Evolutionary conservation across 139 green algal species (phyloP).

Genomic region (Asterochloris sp.): DNA sequence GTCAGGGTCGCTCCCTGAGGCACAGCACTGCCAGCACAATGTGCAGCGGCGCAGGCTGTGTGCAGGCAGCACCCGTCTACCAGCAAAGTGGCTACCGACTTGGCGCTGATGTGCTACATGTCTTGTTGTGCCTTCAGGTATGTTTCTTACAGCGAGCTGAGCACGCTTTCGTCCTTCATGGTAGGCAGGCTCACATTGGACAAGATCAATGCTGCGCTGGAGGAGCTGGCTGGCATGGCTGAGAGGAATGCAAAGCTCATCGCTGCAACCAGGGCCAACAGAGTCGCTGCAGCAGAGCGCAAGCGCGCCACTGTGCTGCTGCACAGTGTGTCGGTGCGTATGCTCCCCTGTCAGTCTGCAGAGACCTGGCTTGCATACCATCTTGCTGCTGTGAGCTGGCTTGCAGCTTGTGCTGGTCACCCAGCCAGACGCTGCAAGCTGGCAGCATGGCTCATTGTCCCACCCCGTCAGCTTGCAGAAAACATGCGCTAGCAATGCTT

Average conservation of each 20-base stretch:
- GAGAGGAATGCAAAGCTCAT: slow-evolving; percentile 47
- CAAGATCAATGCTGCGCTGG: slow-evolving; percentile 72
- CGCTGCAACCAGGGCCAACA: slow-evolving; percentile 15
- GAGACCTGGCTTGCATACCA: neutral
- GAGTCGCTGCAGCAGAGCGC: slow-evolving; percentile 48
- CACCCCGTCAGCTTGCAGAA: neutral
- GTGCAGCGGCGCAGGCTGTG: too few species aligned
- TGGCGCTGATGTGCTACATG: neutral
- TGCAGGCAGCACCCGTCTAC: too few species aligned
- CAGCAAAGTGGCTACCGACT: too few species aligned
- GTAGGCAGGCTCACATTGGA: slow-evolving; percentile 56
- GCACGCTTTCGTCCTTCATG: slow-evolving; percentile 60
- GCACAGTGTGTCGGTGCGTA: slow-evolving; percentile 43
- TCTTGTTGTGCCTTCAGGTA: slow-evolving; percentile 41
- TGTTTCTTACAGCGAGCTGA: slow-evolving; percentile 56
- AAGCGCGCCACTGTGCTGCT: slow-evolving; percentile 55
- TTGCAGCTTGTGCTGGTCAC: neutral
- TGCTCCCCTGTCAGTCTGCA: neutral
- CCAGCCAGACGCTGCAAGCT: neutral
- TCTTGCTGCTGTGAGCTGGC: neutral
- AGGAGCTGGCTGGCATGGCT: slow-evolving; percentile 56
- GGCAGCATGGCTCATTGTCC: neutral
- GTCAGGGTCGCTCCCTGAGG: too few species aligned
- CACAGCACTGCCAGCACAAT: too few species aligned
- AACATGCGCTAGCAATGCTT: neutral